phyloP scores from a whole-genome alignment of 108 stramenopile species.

The Pseudonitzschia pungens region DNA sequence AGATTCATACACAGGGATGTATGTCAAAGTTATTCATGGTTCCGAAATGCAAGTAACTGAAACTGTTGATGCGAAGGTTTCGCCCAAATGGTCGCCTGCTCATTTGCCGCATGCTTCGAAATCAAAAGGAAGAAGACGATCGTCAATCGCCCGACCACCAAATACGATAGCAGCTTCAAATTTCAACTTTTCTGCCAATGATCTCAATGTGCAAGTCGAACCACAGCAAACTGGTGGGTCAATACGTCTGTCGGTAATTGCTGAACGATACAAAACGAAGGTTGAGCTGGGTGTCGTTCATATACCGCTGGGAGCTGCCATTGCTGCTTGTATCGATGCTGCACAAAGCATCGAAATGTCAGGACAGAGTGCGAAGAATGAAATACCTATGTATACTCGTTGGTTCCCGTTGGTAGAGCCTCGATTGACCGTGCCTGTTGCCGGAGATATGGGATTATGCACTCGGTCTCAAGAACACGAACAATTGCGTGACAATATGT shows the following conservation, averaged over 20 bases:
- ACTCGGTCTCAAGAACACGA: slow-evolving; percentile 62
- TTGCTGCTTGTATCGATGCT: slow-evolving; percentile 65
- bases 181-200: slow-evolving; percentile 52
- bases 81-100: slow-evolving; percentile 41
- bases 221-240: slow-evolving; percentile 83
- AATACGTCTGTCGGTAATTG: slow-evolving; percentile 72
- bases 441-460: slow-evolving; percentile 76
- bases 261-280: slow-evolving; percentile 61
- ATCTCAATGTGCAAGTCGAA: slow-evolving; percentile 68
- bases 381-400: slow-evolving; percentile 46
- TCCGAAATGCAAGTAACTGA: slow-evolving; percentile 41
- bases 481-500: slow-evolving; percentile 58
- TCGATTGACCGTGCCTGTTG: slow-evolving; percentile 52
- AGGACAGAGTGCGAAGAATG: slow-evolving; percentile 19
- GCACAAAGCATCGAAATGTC: slow-evolving; percentile 24
- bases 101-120: neutral
- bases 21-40: slow-evolving; percentile 70
- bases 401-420: slow-evolving; percentile 84
- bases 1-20: slow-evolving; percentile 67
- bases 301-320: slow-evolving; percentile 68
- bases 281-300: slow-evolving; percentile 75
- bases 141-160: neutral
- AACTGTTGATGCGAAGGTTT: slow-evolving; percentile 73
- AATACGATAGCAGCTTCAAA: neutral
- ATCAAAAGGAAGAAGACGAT: neutral